These are phyloP conservation scores for Cytospora piceicola DNA, from an alignment of 2,329 filamentous ascomycete species.

Conservation along the genomic window DNA sequence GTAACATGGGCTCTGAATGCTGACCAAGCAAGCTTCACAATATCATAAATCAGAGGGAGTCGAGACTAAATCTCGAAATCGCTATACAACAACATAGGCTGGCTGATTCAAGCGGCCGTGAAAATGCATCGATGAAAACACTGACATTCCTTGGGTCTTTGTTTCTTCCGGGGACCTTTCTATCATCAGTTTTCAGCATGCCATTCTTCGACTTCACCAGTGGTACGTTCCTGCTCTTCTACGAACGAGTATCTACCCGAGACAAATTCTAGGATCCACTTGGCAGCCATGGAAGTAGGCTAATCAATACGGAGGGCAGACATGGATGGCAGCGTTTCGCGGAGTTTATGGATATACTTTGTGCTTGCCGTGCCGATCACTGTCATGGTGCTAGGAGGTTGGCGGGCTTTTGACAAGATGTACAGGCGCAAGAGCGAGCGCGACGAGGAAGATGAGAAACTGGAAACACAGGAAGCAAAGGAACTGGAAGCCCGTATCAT, in stretches of 20 bases:
- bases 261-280: no score
- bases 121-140: slow-evolving; percentile 37
- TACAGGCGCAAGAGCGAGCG: neutral
- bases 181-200: slow-evolving; percentile 18
- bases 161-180: slow-evolving; percentile 8
- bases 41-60: slow-evolving; percentile 42
- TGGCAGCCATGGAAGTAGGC: no score
- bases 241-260: no score
- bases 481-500: slow-evolving; percentile 9
- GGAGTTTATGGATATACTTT: slow-evolving; percentile 19
- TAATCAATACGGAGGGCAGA: no score
- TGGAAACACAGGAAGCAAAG: neutral
- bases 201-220: slow-evolving; percentile 20
- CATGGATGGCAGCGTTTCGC: slow-evolving; percentile 10
- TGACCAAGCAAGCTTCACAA: slow-evolving; percentile 37
- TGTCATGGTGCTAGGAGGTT: neutral
- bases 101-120: slow-evolving; percentile 32
- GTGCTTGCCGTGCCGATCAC: slow-evolving; percentile 1
- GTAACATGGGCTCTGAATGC: no score
- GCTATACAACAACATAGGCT: slow-evolving; percentile 34
- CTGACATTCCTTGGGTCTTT: slow-evolving; percentile 13
- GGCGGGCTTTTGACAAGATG: slow-evolving; percentile 2
- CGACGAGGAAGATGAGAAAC: neutral
- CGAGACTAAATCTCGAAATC: slow-evolving; percentile 41
- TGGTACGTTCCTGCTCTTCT: no score